Percentiles rank a stretch among this genome's conserved stretches.
Conservation (phyloP, 331 rosid genomes). For the Spiraea crenata region DNA sequence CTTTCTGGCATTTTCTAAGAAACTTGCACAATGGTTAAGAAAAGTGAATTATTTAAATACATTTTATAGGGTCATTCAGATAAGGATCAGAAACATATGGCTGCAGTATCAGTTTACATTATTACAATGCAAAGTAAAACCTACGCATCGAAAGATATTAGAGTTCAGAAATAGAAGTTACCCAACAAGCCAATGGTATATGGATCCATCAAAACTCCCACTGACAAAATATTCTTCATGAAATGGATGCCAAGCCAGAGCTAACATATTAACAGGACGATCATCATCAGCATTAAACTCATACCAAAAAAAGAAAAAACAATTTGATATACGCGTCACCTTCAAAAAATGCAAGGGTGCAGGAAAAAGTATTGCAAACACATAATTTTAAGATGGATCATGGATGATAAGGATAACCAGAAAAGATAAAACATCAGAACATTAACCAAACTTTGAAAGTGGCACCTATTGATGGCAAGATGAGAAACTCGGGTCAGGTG, state of each 20-base stretch:
- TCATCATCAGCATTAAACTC: slow-evolving; percentile 25
- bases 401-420: not conserved
- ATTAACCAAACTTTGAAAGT: not conserved
- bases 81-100: not conserved
- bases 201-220: slow-evolving; percentile 96
- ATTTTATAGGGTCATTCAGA: too few relatives aligned
- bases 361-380: not conserved
- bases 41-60: too few relatives aligned
- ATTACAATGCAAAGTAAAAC: not conserved
- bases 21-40: too few relatives aligned
- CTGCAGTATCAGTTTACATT: not conserved
- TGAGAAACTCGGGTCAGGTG: not conserved
- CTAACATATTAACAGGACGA: slow-evolving; percentile 41
- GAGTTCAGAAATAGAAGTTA: slow-evolving; percentile 28
- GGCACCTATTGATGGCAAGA: not conserved
- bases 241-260: slow-evolving; percentile 99
- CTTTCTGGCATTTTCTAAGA: not conserved
- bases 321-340: too few relatives aligned
- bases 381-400: not conserved
- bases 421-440: not conserved
- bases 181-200: slow-evolving; percentile 99
- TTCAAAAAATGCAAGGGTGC: not conserved
- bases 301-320: not conserved
- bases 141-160: not conserved
- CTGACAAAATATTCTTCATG: slow-evolving; percentile 99